Evolutionary conservation across 352 stramenopile genomes (phyloP).

Genomic region (Phytopythium aichiense): DNA sequence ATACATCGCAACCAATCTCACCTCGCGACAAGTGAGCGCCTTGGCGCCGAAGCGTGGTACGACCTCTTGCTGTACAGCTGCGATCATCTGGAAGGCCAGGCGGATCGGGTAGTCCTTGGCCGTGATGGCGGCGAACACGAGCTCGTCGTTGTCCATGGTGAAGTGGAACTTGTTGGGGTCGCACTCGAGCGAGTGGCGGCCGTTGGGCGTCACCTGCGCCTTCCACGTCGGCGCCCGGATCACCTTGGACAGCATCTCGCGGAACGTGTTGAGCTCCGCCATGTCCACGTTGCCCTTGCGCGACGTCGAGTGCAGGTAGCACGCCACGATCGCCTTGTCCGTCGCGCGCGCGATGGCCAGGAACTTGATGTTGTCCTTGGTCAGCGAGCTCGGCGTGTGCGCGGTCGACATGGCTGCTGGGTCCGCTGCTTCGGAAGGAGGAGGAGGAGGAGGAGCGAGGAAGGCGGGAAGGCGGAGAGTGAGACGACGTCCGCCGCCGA

Average conservation of each 20-base stretch:
- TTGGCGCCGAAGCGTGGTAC: constrained; percentile 74
- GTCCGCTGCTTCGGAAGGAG: constrained; percentile 6
- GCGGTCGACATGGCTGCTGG: constrained; percentile 14
- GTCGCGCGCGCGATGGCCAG: constrained; percentile 72
- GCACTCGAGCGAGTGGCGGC: constrained; percentile 81
- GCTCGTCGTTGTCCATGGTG: constrained; percentile 86
- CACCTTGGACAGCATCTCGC: constrained; percentile 81
- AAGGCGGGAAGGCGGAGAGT: background rate
- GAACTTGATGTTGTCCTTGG: constrained; percentile 83
- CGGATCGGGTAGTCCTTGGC: constrained; percentile 81
- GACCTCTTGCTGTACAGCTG: constrained; percentile 69
- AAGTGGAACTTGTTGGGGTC: constrained; percentile 89
- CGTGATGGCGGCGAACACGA: constrained; percentile 79
- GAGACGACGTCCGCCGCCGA: constrained; percentile 1
- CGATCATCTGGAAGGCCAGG: constrained; percentile 80
- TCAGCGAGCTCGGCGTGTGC: constrained; percentile 36
- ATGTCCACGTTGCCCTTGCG: constrained; percentile 38
- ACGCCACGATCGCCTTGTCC: constrained; percentile 78
- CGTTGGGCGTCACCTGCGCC: constrained; percentile 81
- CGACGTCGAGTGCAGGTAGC: constrained; percentile 62
- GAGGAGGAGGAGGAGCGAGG: background rate
- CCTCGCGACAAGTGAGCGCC: constrained; percentile 71
- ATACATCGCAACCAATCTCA: constrained; percentile 8
- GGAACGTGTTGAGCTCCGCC: constrained; percentile 58
- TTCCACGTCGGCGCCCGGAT: constrained; percentile 83